Evolutionary conservation across 2,329 filamentous ascomycete species (phyloP).

Genomic region (Fusarium domesticum): DNA sequence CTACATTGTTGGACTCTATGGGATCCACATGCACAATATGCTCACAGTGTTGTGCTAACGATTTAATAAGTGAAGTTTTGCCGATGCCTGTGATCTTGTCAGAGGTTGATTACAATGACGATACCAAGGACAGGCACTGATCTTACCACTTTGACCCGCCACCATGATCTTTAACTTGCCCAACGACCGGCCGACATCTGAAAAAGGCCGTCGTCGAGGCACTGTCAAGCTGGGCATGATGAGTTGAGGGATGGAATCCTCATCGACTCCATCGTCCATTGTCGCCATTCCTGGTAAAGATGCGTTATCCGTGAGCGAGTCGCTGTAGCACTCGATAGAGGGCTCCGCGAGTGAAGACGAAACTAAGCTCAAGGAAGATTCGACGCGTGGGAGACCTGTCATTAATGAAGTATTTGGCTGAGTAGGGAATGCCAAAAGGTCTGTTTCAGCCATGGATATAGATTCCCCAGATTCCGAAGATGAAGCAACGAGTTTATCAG

Average conservation of each 20-base stretch:
- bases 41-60: slow-evolving; percentile 80
- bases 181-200: slow-evolving; percentile 76
- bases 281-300: slow-evolving; percentile 15
- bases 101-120: slow-evolving; percentile 1
- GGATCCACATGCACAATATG: slow-evolving; percentile 93
- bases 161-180: slow-evolving; percentile 88
- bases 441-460: slow-evolving; percentile 12
- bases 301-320: slow-evolving; percentile 21
- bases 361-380: slow-evolving; percentile 44
- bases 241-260: slow-evolving; percentile 63
- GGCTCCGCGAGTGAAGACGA: slow-evolving; percentile 54
- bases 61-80: slow-evolving; percentile 85
- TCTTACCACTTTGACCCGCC: slow-evolving; percentile 69
- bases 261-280: slow-evolving; percentile 17
- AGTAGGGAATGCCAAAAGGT: slow-evolving; percentile 20
- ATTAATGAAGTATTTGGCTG: slow-evolving; percentile 30
- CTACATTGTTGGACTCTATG: slow-evolving; percentile 37
- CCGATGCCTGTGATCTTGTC: slow-evolving; percentile 60
- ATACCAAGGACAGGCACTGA: not conserved
- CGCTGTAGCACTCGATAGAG: slow-evolving; percentile 30
- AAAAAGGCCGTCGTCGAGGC: slow-evolving; percentile 85
- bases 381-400: slow-evolving; percentile 26
- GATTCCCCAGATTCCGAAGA: slow-evolving; percentile 15
- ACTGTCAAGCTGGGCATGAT: slow-evolving; percentile 97
- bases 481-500: slow-evolving; percentile 15